phyloP scores from a whole-genome alignment of 2,329 filamentous ascomycete species.

The Pseudofabraea citricarpa region DNA sequence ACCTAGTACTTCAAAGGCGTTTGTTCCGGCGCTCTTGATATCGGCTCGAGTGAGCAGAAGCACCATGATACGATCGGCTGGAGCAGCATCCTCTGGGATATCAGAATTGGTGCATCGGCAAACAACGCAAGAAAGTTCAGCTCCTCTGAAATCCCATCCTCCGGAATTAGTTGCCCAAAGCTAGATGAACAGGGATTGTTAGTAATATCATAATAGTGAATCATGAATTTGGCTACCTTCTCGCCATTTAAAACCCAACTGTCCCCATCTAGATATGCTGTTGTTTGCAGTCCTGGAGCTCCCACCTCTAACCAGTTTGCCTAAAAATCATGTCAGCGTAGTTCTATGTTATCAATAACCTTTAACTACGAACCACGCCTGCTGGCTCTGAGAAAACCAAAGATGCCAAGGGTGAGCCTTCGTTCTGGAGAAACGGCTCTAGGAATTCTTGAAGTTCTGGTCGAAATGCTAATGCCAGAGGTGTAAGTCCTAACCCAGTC shows the following conservation, averaged over 20 bases:
- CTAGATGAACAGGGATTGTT: slow-evolving; percentile 18
- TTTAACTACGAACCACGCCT: slow-evolving; percentile 31
- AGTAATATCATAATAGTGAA: not conserved
- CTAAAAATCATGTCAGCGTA: not conserved
- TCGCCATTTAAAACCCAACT: slow-evolving; percentile 49
- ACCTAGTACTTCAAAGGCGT: slow-evolving; percentile 40
- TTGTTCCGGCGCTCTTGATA: slow-evolving; percentile 37
- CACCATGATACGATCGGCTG: slow-evolving; percentile 38
- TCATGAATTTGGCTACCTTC: slow-evolving; percentile 32
- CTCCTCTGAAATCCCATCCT: slow-evolving; percentile 48
- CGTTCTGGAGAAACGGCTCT: slow-evolving; percentile 39
- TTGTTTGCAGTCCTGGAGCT: slow-evolving; percentile 42
- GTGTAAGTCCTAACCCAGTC: slow-evolving; percentile 46
- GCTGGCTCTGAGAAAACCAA: slow-evolving; percentile 47
- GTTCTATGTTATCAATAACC: not conserved
- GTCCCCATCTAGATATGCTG: slow-evolving; percentile 41
- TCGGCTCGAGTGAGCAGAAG: slow-evolving; percentile 43
- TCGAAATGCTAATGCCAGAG: slow-evolving; percentile 41
- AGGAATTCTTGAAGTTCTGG: slow-evolving; percentile 37
- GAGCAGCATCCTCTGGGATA: slow-evolving; percentile 18
- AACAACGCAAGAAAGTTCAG: slow-evolving; percentile 46
- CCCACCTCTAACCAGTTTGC: slow-evolving; percentile 47
- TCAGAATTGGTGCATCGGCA: slow-evolving; percentile 32
- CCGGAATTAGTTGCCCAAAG: slow-evolving; percentile 50
- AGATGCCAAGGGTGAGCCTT: slow-evolving; percentile 43